Evolutionary conservation across 129 eudicot genomes (phyloP).

Genomic region (Gnaphalium uliginosum): DNA sequence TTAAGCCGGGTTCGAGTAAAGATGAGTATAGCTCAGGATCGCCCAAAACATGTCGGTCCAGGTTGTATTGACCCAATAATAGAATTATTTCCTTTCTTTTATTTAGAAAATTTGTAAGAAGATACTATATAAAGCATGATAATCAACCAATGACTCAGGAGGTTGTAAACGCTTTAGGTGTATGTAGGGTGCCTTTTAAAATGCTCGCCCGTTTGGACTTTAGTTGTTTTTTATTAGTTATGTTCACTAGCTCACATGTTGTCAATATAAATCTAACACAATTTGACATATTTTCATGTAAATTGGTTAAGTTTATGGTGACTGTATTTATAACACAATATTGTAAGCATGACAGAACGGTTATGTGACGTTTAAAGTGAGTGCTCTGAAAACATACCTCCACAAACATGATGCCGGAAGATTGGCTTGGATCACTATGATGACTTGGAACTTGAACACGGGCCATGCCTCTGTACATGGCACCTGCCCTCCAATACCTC

Average conservation of each 20-base stretch:
- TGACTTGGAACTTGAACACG: not conserved
- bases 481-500: constrained; percentile 51
- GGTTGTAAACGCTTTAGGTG: too few relatives aligned
- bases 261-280: not conserved
- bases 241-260: not conserved
- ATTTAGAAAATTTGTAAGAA: not conserved
- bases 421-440: constrained; percentile 3
- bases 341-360: not conserved
- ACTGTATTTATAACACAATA: not conserved
- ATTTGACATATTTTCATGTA: not conserved
- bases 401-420: constrained; percentile 13
- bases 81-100: not conserved
- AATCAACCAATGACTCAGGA: not conserved
- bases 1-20: not conserved
- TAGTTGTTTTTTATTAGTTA: too few relatives aligned
- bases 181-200: too few relatives aligned
- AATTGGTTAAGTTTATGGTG: not conserved
- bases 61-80: not conserved
- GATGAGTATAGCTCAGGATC: not conserved
- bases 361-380: not conserved
- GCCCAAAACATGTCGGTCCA: not conserved
- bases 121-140: not conserved
- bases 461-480: constrained; percentile 32
- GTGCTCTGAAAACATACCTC: constrained; percentile 21
- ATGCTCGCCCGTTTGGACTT: too few relatives aligned